Conservation (phyloP, 345 rosid genomes). For the Mercurialis annua region DNA sequence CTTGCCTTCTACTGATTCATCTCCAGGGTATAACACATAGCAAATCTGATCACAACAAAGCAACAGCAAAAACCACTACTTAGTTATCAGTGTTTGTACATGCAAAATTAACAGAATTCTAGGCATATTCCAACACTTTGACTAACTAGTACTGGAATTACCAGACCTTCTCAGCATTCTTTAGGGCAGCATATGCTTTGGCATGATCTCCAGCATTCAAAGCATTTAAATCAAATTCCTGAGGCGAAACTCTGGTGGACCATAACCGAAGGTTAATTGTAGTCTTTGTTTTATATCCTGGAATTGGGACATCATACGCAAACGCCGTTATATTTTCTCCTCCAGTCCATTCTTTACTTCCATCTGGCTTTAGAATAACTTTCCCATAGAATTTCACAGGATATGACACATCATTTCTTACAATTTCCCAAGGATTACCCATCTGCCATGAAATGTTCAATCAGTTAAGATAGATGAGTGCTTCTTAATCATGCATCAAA, state of each 20-base stretch:
- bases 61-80: not conserved
- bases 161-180: conserved; percentile 46
- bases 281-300: conserved; percentile 49
- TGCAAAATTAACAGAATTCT: not conserved
- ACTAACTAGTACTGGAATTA: not conserved
- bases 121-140: too few species aligned
- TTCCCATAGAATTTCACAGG: conserved; percentile 44
- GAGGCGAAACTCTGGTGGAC: conserved; percentile 47
- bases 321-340: conserved; percentile 41
- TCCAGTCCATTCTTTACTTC: conserved; percentile 44
- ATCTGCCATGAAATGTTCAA: conserved; percentile 28
- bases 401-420: conserved; percentile 42
- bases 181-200: conserved; percentile 42
- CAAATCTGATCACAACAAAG: conserved; percentile 37
- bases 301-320: conserved; percentile 49
- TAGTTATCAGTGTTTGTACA: not conserved
- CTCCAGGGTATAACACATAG: conserved; percentile 49
- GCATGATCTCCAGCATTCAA: conserved; percentile 47
- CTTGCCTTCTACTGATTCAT: conserved; percentile 48
- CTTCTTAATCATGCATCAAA: not conserved
- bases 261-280: conserved; percentile 47
- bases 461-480: not conserved
- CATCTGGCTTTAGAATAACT: conserved; percentile 37
- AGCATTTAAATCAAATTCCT: conserved; percentile 38
- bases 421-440: conserved; percentile 63